phyloP scores from a whole-genome alignment of 352 stramenopile species.

The Pythium sukuiense region DNA sequence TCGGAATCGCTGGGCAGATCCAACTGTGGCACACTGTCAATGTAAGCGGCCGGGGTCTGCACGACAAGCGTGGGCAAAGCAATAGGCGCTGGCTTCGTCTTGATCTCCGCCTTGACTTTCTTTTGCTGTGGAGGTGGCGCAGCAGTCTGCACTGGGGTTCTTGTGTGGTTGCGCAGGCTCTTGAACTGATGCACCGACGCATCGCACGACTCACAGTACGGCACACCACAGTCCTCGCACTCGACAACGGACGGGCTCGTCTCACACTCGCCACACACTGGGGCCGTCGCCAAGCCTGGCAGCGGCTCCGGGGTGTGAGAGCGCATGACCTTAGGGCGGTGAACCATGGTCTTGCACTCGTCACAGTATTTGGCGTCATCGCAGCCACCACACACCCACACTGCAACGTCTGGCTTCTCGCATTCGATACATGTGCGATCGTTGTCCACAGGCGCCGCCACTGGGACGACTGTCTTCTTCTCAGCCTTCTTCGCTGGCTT shows the following conservation, averaged over 20 bases:
- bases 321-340: constrained; percentile 62
- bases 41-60: constrained; percentile 1
- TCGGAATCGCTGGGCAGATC: constrained; percentile 30
- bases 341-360: constrained; percentile 52
- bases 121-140: constrained; percentile 5
- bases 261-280: constrained; percentile 58
- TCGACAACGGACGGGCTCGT: constrained; percentile 33
- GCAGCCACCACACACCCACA: constrained; percentile 57
- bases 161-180: constrained; percentile 53
- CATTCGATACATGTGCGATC: constrained; percentile 66
- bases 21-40: constrained; percentile 29
- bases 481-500: constrained; percentile 6
- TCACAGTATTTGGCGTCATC: constrained; percentile 68
- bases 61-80: background rate
- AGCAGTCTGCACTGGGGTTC: constrained; percentile 18
- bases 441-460: background rate
- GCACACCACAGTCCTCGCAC: constrained; percentile 62
- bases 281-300: constrained; percentile 27
- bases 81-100: constrained; percentile 1
- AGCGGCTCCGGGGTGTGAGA: constrained; percentile 52
- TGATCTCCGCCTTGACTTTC: constrained; percentile 19
- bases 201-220: constrained; percentile 56
- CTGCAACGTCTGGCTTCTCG: constrained; percentile 41
- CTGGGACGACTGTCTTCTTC: background rate
- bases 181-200: constrained; percentile 73